Evolutionary conservation across 352 stramenopile species (phyloP).

Genomic region (Pythium oligandrum): DNA sequence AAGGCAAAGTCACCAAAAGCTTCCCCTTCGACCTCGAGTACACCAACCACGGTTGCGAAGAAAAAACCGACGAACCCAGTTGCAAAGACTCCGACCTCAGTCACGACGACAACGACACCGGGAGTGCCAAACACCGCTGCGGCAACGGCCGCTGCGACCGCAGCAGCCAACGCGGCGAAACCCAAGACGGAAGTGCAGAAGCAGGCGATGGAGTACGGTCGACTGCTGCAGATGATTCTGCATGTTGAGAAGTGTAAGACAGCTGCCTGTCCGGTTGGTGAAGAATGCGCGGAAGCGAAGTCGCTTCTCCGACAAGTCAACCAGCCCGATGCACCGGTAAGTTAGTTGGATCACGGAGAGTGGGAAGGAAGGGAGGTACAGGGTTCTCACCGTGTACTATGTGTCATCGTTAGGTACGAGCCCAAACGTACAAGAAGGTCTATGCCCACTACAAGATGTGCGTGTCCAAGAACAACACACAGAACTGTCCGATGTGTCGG

Average conservation of each 20-base stretch:
- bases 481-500: slow-evolving; percentile 81
- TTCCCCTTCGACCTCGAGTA: too few relatives aligned
- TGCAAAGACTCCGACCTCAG: too few relatives aligned
- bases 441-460: slow-evolving; percentile 81
- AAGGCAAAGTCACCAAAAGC: slow-evolving; percentile 68
- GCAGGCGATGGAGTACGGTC: slow-evolving; percentile 69
- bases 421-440: slow-evolving; percentile 84
- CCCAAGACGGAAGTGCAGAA: slow-evolving; percentile 6
- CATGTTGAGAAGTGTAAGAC: slow-evolving; percentile 79
- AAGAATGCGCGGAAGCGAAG: slow-evolving; percentile 77
- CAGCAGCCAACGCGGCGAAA: too few relatives aligned
- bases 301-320: slow-evolving; percentile 70
- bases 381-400: too few relatives aligned
- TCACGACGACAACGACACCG: background rate
- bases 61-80: too few relatives aligned
- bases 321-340: slow-evolving; percentile 57
- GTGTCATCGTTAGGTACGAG: too few relatives aligned
- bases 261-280: slow-evolving; percentile 47
- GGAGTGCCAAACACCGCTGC: background rate
- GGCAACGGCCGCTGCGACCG: too few relatives aligned
- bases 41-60: too few relatives aligned
- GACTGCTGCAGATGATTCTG: slow-evolving; percentile 82
- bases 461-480: slow-evolving; percentile 69
- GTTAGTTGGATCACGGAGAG: too few relatives aligned
- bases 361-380: too few relatives aligned